Evolutionary conservation across 768 basidiomycete species (phyloP).

Genomic region (Phanerochaete carnosa): DNA sequence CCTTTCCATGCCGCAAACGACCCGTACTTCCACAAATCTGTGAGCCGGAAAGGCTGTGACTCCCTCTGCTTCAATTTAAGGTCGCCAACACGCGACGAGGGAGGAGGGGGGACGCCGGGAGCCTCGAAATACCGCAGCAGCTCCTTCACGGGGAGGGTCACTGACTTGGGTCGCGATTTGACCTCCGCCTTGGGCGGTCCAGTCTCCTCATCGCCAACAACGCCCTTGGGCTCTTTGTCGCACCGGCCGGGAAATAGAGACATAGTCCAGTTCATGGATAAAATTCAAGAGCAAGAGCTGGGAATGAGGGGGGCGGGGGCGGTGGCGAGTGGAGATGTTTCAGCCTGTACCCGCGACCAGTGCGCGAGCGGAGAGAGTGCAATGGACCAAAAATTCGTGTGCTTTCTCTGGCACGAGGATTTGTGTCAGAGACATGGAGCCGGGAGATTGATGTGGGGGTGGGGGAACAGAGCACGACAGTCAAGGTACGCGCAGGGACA

Average conservation of each 20-base stretch:
- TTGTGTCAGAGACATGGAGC: neutral
- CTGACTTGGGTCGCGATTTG: neutral
- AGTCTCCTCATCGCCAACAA: neutral
- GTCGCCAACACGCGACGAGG: slow-evolving; percentile 67
- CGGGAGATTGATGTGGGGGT: neutral
- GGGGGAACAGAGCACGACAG: neutral
- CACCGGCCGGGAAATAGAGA: slow-evolving; percentile 14
- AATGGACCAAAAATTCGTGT: neutral
- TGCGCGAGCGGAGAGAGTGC: neutral
- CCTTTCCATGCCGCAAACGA: slow-evolving; percentile 58
- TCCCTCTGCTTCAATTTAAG: slow-evolving; percentile 58
- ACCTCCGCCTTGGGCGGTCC: neutral
- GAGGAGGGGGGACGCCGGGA: slow-evolving; percentile 63
- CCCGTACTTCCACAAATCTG: slow-evolving; percentile 68
- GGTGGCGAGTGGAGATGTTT: neutral
- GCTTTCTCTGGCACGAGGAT: neutral
- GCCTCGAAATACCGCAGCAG: slow-evolving; percentile 54
- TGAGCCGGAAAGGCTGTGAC: slow-evolving; percentile 52
- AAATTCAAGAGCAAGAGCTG: neutral
- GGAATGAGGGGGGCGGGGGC: neutral
- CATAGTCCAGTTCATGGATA: slow-evolving; percentile 22
- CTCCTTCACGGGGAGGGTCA: slow-evolving; percentile 8
- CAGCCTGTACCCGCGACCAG: neutral
- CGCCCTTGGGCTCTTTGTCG: neutral
- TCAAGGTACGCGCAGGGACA: neutral